phyloP scores from a whole-genome alignment of 164 flowering plant genomes.

The Brasenia schreberi region DNA sequence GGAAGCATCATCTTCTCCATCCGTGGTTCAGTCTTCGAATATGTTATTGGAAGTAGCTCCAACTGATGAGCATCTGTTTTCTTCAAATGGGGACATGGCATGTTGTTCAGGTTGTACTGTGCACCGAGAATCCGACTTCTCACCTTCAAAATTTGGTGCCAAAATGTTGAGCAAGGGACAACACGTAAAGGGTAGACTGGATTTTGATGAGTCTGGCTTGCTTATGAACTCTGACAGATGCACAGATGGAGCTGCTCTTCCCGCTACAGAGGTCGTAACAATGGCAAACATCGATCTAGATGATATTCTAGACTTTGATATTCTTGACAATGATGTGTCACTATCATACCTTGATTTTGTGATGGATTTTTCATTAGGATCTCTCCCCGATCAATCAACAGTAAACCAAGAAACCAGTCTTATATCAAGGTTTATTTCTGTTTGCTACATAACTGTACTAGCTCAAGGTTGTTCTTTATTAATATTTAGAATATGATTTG shows the following conservation, averaged over 20 bases:
- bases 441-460: too few relatives aligned
- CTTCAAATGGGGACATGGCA: background rate
- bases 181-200: slow-evolving; percentile 78
- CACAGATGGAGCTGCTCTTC: slow-evolving; percentile 14
- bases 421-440: background rate
- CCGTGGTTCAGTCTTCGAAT: slow-evolving; percentile 8
- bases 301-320: slow-evolving; percentile 50
- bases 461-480: background rate
- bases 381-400: background rate
- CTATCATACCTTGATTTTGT: background rate
- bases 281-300: slow-evolving; percentile 43
- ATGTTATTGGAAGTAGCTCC: background rate
- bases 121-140: background rate
- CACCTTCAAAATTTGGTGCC: background rate
- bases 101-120: background rate
- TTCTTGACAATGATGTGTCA: background rate
- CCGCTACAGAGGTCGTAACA: slow-evolving; percentile 33
- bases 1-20: slow-evolving; percentile 21
- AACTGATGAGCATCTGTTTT: background rate
- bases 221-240: slow-evolving; percentile 12
- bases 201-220: slow-evolving; percentile 56
- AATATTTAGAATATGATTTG: too few relatives aligned
- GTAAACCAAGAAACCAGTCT: background rate
- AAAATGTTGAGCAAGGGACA: slow-evolving; percentile 23
- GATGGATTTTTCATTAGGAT: background rate